Evolutionary conservation across 1,284 basidiomycete genomes (phyloP), one percentile per base, ranked within the genome.

Genomic region (Cutaneotrichosporon sp.): DNA sequence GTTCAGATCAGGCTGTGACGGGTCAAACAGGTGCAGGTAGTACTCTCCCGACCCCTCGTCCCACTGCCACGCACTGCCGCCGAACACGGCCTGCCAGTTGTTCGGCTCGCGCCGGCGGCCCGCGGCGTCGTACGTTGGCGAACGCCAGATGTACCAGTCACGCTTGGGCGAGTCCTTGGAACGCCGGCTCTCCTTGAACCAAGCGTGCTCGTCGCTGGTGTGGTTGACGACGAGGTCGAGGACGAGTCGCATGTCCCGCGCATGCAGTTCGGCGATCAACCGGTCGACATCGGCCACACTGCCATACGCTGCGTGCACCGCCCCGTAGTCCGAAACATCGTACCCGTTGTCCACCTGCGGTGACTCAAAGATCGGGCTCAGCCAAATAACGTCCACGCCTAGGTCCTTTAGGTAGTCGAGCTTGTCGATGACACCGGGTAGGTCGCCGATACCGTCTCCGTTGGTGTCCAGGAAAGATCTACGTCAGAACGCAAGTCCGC

Each of bases 191-290:
- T 77, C 75, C 78, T 79, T 30, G 17, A 42, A 46, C 22, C 22
- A 26, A 46, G 59, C 35, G 21, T 61, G 62, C 56, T 66, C 46
- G 60, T 76, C 72, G 0, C 70, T 74, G 15, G 70, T 73, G 60
- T 78, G 77, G 60, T 79, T 79, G 55, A 79, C 69, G 20, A 79
- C 77, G 8, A 79, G 64, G 55, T 79, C 77, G 60, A 77, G 67
- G 42, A 77, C 64, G 20, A 77, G 61, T 62, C 74, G 75, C 64
- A 79, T 68, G 3, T 71, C 75, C 18, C 68, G 61, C 26, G 63
- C 56, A 50, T 77, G 74, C 40, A 66, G 64, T 22, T 65, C 68
- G 17, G 67, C 60, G 54, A 71, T 67, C 15, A 78, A 57, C 36
- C 61, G 60, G 41, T 79, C 76, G 58, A 73, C 70, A 59, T 79